Evolutionary conservation across 176 grass and related monocot genomes (phyloP).

Genomic region (Paspalum notatum): DNA sequence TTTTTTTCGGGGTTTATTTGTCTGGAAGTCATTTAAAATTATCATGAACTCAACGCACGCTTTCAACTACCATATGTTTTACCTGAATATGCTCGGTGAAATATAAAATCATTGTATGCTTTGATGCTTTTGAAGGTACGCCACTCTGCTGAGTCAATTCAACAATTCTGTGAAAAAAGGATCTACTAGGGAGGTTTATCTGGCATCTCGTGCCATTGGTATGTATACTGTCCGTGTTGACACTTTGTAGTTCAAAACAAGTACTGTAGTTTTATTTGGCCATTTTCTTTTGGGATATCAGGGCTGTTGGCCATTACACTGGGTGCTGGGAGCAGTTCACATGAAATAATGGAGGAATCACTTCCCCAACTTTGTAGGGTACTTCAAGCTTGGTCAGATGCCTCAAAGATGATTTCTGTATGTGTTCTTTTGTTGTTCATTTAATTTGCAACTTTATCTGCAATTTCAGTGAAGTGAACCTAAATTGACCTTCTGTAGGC

Average conservation of each 20-base stretch:
- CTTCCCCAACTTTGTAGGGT: constrained; percentile 58
- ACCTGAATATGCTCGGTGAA: not conserved
- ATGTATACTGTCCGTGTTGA: constrained; percentile 2
- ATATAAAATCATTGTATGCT: constrained; percentile 1
- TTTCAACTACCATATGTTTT: not conserved
- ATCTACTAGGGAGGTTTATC: constrained; percentile 66
- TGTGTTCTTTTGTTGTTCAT: constrained; percentile 13
- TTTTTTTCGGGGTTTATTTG: not conserved
- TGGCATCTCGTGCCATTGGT: constrained; percentile 77
- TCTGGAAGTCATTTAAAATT: not conserved
- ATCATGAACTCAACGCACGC: not conserved
- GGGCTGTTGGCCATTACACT: constrained; percentile 75
- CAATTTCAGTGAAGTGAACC: constrained; percentile 5
- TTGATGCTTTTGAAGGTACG: constrained; percentile 57
- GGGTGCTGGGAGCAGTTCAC: constrained; percentile 53
- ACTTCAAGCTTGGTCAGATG: constrained; percentile 62
- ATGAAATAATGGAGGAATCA: constrained; percentile 79
- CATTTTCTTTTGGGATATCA: constrained; percentile 25
- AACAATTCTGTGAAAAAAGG: constrained; percentile 83
- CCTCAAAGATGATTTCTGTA: constrained; percentile 66
- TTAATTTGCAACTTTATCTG: constrained; percentile 7
- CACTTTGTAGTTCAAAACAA: not conserved
- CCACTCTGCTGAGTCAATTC: constrained; percentile 76
- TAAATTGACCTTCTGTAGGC: constrained; percentile 47
- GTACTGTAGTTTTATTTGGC: constrained; percentile 5